These are phyloP conservation scores for Naumovozyma baii DNA, from an alignment of 805 yeast genomes.

Conservation along the genomic window DNA sequence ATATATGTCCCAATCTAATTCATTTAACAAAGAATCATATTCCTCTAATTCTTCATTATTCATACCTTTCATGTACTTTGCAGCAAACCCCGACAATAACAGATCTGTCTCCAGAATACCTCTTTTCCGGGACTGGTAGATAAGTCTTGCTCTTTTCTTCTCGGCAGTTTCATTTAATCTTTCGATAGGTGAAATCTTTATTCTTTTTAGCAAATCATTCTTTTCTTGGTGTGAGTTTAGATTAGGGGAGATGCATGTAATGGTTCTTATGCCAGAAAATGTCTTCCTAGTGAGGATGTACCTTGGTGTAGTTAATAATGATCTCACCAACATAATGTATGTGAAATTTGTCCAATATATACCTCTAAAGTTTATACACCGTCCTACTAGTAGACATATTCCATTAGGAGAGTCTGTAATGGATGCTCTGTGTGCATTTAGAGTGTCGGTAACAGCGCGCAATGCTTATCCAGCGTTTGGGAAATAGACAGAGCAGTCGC, in stretches of 20 bases:
- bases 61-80: constrained; percentile 53
- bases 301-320: too few species aligned
- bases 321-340: too few species aligned
- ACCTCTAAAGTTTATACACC: too few species aligned
- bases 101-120: constrained; percentile 93
- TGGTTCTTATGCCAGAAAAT: too few species aligned
- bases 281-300: neutral
- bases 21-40: constrained; percentile 77
- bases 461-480: too few species aligned
- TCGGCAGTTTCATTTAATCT: constrained; percentile 66
- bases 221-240: constrained; percentile 9
- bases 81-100: constrained; percentile 75
- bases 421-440: too few species aligned
- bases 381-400: too few species aligned
- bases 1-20: constrained; percentile 98
- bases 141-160: constrained; percentile 72
- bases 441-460: too few species aligned
- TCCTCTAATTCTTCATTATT: constrained; percentile 63
- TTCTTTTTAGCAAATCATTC: constrained; percentile 36
- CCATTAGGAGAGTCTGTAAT: too few species aligned
- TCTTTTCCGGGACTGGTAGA: constrained; percentile 87
- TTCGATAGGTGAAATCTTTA: constrained; percentile 70
- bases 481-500: too few species aligned
- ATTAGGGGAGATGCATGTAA: neutral
- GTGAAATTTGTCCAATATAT: too few species aligned